Base-by-base conservation (phyloP, 176 grass and related monocot genomes). In the Urochloa ruziziensis region DNA sequence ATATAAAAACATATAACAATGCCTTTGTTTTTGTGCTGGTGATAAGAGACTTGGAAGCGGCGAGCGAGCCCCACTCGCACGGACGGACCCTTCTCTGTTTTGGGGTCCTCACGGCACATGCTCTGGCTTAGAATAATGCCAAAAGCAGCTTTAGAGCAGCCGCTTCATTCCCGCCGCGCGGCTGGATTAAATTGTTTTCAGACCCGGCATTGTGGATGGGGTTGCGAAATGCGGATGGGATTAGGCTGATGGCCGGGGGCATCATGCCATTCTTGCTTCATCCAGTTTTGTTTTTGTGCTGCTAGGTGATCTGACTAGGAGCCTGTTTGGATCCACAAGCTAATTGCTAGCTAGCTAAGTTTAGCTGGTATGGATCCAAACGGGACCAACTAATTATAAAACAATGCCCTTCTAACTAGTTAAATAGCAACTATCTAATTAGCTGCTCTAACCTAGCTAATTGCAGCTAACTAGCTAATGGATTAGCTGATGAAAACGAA, bases 71-170 rank as follows among this genome's bases (percentile, higher is more conserved):
- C 82, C 74, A 73, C 85, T 12, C 59, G 24, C 51, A 8, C 51
- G 6, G 11, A n/a, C 19, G 10, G 25, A 14, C 5, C 4, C 4
- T 42, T 63, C 62, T 8, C 82, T 57, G 7, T 49, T 33, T 70
- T 54, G 61, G 62, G 59, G 27, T 51, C 70, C 60, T 34, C 61
- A 2, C 35, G 34, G 86, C 80, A 86, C 84, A 73, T 80, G 75
- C 43, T 67, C 19, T 85, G 65, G 34, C 28, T 33, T 90, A 79
- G 79, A 83, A 78, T 88, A 78, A 85, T 66, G 73, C 79, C 79
- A 82, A 73, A 85, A 70, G 54, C 78, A 66, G 44, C 83, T 86
- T 82, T 78, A 36, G 54, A 62, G 64, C 56, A 18, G 52, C 32
- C 32, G 15, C 33, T 47, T 62, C 36, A 28, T 57, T 24, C 54